Conservation (phyloP, 192 early-diverging fungal genomes). For the Powellomyces hirtus region DNA sequence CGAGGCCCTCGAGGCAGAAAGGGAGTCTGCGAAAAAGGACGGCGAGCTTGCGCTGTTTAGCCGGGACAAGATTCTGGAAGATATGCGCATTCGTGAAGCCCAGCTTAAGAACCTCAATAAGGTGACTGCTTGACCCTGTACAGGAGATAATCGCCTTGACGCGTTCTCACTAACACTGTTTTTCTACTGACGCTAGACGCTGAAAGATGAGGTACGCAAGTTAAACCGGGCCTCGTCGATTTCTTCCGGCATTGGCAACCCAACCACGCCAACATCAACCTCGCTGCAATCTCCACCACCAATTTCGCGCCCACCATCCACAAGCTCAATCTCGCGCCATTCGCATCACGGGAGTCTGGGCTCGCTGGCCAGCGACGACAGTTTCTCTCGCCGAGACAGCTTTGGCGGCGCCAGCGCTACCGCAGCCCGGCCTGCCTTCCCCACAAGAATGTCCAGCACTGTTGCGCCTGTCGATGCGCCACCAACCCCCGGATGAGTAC, state of each 20-base stretch:
- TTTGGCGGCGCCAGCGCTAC: no score
- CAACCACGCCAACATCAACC: slow-evolving; percentile 6
- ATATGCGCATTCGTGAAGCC: slow-evolving; percentile 62
- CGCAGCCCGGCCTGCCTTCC: not conserved
- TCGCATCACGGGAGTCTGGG: slow-evolving; percentile 11
- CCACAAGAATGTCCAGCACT: not conserved
- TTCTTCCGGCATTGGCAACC: slow-evolving; percentile 25
- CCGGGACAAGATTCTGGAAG: slow-evolving; percentile 62
- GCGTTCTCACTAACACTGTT: not conserved
- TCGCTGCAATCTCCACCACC: slow-evolving; percentile 22
- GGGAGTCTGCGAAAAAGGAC: slow-evolving; percentile 20
- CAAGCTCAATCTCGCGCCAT: slow-evolving; percentile 1
- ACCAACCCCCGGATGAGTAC: slow-evolving; percentile 66
- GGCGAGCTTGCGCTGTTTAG: slow-evolving; percentile 7
- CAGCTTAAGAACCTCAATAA: slow-evolving; percentile 72
- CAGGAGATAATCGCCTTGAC: not conserved
- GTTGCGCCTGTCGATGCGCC: not conserved
- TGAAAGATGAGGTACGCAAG: slow-evolving; percentile 78
- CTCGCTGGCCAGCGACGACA: slow-evolving; percentile 12
- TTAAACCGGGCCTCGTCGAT: slow-evolving; percentile 42
- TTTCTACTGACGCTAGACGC: slow-evolving; percentile 47
- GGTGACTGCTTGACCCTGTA: slow-evolving; percentile 51
- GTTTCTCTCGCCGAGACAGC: not conserved
- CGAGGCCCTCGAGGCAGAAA: slow-evolving; percentile 40
- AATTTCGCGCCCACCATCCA: slow-evolving; percentile 25